Conservation (phyloP, 306 rosid genomes). For the Acmispon strigosus region DNA sequence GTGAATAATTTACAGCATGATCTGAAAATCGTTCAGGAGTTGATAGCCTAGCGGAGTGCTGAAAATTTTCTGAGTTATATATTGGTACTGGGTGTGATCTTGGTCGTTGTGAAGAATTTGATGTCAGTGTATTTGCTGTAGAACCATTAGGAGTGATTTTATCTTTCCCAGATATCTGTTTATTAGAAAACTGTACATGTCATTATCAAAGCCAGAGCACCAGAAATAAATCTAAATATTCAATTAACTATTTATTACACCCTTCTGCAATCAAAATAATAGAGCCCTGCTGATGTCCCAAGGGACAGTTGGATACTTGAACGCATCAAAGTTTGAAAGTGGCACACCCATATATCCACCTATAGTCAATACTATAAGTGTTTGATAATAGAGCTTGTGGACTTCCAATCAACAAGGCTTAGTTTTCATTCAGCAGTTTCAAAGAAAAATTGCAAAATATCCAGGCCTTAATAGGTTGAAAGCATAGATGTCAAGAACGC, state of each 20-base stretch:
- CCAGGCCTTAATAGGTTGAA: neutral
- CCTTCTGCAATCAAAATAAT: neutral
- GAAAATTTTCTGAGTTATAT: conserved; percentile 39
- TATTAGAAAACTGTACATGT: conserved; percentile 12
- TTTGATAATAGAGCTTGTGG: neutral
- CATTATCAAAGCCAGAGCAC: conserved; percentile 13
- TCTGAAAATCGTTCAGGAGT: conserved; percentile 44
- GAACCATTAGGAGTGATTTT: conserved; percentile 42
- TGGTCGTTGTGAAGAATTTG: conserved; percentile 45
- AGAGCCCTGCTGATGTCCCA: neutral
- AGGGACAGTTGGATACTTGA: neutral
- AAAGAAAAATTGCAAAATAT: conserved; percentile 9
- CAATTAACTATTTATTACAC: conserved; percentile 14
- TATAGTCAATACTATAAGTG: neutral
- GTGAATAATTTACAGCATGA: conserved; percentile 35
- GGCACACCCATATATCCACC: conserved; percentile 7
- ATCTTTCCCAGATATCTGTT: conserved; percentile 89
- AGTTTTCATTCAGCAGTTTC: conserved; percentile 5
- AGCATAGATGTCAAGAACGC: conserved; percentile 22
- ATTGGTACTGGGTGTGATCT: conserved; percentile 38
- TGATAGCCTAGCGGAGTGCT: conserved; percentile 24
- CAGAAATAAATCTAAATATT: neutral
- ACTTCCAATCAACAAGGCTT: conserved; percentile 13
- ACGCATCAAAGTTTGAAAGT: neutral
- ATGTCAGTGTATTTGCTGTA: conserved; percentile 33